Evolutionary conservation across 2,329 filamentous ascomycete genomes (phyloP), one percentile per base, ranked within the genome.

Genomic region (Chaetomiaceae sp.): DNA sequence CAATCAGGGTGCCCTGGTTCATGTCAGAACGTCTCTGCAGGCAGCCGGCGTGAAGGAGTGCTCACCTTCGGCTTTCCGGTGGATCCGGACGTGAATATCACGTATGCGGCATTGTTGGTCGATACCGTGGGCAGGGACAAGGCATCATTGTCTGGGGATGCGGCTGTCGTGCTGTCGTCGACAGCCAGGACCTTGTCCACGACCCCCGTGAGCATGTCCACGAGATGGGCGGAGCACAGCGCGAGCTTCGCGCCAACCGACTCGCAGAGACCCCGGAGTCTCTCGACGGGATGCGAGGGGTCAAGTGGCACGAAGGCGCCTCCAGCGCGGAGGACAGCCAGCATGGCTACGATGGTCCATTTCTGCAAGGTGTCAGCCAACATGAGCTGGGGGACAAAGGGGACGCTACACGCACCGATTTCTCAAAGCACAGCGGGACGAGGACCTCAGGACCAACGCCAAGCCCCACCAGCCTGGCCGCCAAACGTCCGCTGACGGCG

Each of bases 371-470:
- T 19, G 27, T 19, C 22, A 22, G 17, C 25, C n/a, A 36, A 6
- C 25, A 27, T 6, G 9, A 6, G 25, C 39, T 8, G 15, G 19
- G 36, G 15, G 49, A 42, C 19, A 31, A 22, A 29, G 34, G n/a
- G 20, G 22, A 29, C 29, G 29, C n/a, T 17, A 27, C 11, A 54
- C 59, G 12, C 33, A 63, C 59, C 31, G 63, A 64, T 54, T 65
- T 65, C 39, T 64, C 60, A 14, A 65, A 63, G 22, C 57, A 59
- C 2, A 66, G 56, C 1, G 76, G 75, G 7, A 80, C 71, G 8
- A 61, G 20, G 7, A 52, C 37, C 43, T 62, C 56, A 2, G 56
- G 55, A 2, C 59, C 57, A n/a, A 61, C 54, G 4, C 59, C 57
- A 2, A 52, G 36, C 5, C 29, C 11, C 1, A 47, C 37, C 11